Evolutionary conservation across 495 filamentous ascomycete genomes (phyloP), one percentile per base, ranked within the genome.

Genomic region (Rusavskia elegans): DNA sequence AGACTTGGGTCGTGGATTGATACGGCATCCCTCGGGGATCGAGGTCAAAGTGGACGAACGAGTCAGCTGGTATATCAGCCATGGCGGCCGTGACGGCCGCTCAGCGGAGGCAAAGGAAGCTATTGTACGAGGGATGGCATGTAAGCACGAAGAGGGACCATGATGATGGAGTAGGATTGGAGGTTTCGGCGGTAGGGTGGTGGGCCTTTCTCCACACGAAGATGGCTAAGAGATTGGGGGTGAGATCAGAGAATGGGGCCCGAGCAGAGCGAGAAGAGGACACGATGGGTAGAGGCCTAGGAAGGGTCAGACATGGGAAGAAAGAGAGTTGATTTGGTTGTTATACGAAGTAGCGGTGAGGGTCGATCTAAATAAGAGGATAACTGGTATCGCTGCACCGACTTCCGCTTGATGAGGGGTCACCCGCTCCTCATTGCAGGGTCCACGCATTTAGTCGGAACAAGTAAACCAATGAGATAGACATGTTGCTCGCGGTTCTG

Each of bases 1-100:
- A 48, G 23, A 56, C 30, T 39, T 51, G 39, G 11, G 56, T 19
- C 6, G 41, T 42, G 35, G 58, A 61, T 20, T 42, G 44, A 38
- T 61, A 59, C 54, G 23, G 53, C 50, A 55, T 19, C 8, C 29
- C 53, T 54, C 59, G 53, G 25, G 53, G 36, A 49, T 62, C 55
- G 37, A 53, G 56, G 41, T 61, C 60, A 50, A 62, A 56, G 53
- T 37, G 61, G 23, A 53, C 40, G 20, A 64, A 48, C 46, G 48
- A 53, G 45, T 62, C 60, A 49, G 55, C 25, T 39, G 58, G 29
- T 39, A 62, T 52, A 16, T 52, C 50, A 30, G 57, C 61, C 21
- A 53, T 41, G 48, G 54, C 52, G 25, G 46, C 58, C 56, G 61
- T 63, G 30, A 29, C 21, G 3, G 21, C 17, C 44, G 20, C 44